Conservation (phyloP, 805 yeast genomes). For the Wickerhamiella musiphila region DNA sequence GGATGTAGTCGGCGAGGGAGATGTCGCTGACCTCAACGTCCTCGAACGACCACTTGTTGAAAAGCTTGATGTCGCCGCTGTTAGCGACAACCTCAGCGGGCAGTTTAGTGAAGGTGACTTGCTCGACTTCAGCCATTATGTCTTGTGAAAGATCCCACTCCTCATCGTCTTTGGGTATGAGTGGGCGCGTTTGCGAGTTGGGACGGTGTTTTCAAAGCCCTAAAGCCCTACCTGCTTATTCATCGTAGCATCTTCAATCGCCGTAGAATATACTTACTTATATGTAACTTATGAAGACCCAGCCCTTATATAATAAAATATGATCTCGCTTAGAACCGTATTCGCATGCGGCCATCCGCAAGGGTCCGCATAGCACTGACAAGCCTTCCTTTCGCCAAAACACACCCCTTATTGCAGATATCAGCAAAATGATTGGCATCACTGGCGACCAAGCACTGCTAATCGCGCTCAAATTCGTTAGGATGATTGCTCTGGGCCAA, state of each 20-base stretch:
- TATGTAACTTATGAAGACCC: too few species aligned
- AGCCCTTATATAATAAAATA: too few species aligned
- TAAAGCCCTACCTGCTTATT: constrained; percentile 1
- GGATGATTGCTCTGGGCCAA: constrained; percentile 60
- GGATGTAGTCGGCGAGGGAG: constrained; percentile 95
- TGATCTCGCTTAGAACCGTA: too few species aligned
- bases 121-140: constrained; percentile 46
- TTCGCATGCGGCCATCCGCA: neutral
- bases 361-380: neutral
- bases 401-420: neutral
- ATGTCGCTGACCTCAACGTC: constrained; percentile 96
- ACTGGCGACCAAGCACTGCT: constrained; percentile 39
- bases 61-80: constrained; percentile 88
- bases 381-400: neutral
- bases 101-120: constrained; percentile 83
- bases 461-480: constrained; percentile 49
- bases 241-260: neutral
- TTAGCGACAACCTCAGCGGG: constrained; percentile 95
- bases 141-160: neutral
- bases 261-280: too few species aligned
- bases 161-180: constrained; percentile 1
- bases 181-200: neutral
- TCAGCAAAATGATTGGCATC: neutral
- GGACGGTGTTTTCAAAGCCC: too few species aligned
- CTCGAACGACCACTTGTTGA: constrained; percentile 99